phyloP scores from a whole-genome alignment of 805 yeast species.

The Saccharomycopsis capsularis region DNA sequence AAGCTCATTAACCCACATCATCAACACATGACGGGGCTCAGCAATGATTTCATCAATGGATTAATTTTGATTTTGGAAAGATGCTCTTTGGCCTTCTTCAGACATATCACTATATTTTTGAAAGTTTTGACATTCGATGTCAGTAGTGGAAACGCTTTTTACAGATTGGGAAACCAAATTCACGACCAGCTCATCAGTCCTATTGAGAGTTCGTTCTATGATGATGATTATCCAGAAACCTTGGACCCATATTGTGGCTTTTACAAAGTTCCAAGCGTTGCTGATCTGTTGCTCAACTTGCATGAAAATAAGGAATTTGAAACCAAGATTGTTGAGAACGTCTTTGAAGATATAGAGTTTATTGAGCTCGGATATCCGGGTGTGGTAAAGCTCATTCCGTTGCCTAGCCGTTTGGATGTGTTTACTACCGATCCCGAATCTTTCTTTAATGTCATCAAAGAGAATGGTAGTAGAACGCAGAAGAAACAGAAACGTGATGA shows the following conservation, averaged over 20 bases:
- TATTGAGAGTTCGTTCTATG: constrained; percentile 6
- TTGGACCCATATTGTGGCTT: constrained; percentile 12
- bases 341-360: not conserved
- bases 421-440: constrained; percentile 30
- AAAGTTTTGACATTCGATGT: constrained; percentile 7
- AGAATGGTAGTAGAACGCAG: too few relatives aligned
- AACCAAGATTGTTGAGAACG: not conserved
- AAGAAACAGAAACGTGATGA: too few relatives aligned
- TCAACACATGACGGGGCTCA: not conserved
- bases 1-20: not conserved
- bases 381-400: constrained; percentile 41
- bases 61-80: constrained; percentile 5
- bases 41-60: constrained; percentile 13
- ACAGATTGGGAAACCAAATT: constrained; percentile 5
- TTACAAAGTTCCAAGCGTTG: constrained; percentile 6
- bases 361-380: constrained; percentile 44
- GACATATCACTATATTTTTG: constrained; percentile 9
- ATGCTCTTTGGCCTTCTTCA: constrained; percentile 8
- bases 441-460: not conserved
- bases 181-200: constrained; percentile 12
- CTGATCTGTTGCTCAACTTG: not conserved
- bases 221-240: constrained; percentile 2
- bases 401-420: constrained; percentile 41
- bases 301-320: not conserved
- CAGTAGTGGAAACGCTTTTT: not conserved